These are phyloP conservation scores for Cornus florida DNA, from an alignment of 148 eudicot species.

Conservation along the genomic window DNA sequence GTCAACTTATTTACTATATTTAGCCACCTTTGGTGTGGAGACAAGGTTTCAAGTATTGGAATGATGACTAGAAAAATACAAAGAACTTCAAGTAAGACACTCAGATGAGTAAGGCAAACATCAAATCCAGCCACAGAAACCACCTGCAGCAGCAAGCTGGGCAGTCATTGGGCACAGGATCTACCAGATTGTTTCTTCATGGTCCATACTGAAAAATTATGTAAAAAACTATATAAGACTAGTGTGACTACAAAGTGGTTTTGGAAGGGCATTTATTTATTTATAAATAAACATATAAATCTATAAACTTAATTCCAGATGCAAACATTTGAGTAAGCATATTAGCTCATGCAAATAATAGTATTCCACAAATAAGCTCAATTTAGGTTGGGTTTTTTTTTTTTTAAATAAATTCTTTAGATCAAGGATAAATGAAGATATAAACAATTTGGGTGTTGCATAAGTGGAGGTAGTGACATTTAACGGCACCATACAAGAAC, in stretches of 20 bases:
- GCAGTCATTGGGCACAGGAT: conserved; percentile 19
- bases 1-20: neutral
- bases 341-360: too few species aligned
- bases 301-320: too few species aligned
- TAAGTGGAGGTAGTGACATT: neutral
- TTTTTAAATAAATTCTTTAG: neutral
- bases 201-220: neutral
- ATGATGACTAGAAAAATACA: neutral
- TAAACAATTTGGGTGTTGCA: neutral
- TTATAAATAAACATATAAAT: too few species aligned
- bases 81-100: neutral
- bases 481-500: neutral
- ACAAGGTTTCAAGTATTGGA: neutral
- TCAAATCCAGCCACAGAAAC: conserved; percentile 25
- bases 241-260: too few species aligned
- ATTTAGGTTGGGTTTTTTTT: too few species aligned
- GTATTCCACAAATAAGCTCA: too few species aligned
- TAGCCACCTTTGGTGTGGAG: neutral
- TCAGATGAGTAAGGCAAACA: conserved; percentile 31
- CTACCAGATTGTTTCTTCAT: conserved; percentile 15
- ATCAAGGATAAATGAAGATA: neutral
- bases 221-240: neutral
- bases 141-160: conserved; percentile 24
- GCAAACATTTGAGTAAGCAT: too few species aligned
- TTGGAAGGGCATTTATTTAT: too few species aligned